Base-by-base conservation (phyloP, 768 basidiomycete genomes). In the Mrakia hoshinonis region DNA sequence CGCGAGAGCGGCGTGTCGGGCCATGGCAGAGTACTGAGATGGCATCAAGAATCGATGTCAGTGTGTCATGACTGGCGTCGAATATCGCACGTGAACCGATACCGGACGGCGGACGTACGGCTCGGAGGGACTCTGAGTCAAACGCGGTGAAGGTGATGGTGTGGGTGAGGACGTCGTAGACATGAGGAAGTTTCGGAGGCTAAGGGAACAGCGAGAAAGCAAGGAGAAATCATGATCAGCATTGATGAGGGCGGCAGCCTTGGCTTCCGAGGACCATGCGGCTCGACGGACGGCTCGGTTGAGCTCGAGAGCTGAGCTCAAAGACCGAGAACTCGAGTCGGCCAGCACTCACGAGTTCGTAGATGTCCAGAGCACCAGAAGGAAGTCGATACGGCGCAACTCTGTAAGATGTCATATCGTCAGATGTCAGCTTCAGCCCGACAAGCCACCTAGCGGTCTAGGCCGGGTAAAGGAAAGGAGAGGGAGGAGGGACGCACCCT, bases 1-100 rank as follows among this genome's bases (percentile, higher is more conserved):
- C 15, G 70, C 70, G 38, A 72, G 70, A 18, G 65, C 70, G 38
- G 55, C 47, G 63, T 72, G 70, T 18, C 70, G 64, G 5, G 66
- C 55, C 70, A 72, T 72, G 36, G 70, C 70, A 20, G 31, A 52
- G 55, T 72, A 72, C 70, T 72, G 47, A 38, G n/a, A 38, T 15
- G 47, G 7, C 20, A 26, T 31, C 1, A 46, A 49, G 47, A 47
- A 60, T 9, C 3, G 34, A 39, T 1, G 13, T 51, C 22, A 26
- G 12, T 18, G 63, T 31, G 18, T 34, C n/a, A 46, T 6, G 34
- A 43, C 18, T 11, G 38, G 13, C 18, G 13, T 26, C 61, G 24
- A 31, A 5, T 10, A 13, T 4, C 10, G 36, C 31, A 36, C 22
- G n/a, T 13, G 47, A 49, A 47, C 3, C 7, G 12, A 15, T 13